Conservation (phyloP, 768 basidiomycete species). For the Hysterangium stoloniferum region DNA sequence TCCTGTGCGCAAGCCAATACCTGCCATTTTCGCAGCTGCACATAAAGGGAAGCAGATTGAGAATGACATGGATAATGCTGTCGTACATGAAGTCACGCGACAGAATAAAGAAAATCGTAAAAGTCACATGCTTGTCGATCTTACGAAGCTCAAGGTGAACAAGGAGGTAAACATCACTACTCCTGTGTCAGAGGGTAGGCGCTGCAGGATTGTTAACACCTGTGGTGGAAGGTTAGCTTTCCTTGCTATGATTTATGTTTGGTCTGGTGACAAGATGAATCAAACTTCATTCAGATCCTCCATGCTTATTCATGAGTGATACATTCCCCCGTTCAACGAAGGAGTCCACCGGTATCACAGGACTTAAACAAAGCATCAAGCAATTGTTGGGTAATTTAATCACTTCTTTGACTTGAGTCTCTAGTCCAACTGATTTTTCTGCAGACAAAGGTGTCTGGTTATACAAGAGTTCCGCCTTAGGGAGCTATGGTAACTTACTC, state of each 20-base stretch:
- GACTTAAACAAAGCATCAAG: conserved; percentile 64
- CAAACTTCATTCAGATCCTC: not conserved
- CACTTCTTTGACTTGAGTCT: not conserved
- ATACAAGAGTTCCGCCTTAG: conserved; percentile 56
- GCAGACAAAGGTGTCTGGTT: conserved; percentile 48
- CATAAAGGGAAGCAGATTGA: conserved; percentile 14
- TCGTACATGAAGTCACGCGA: not conserved
- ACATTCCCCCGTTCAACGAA: conserved; percentile 9
- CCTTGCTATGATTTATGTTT: not conserved
- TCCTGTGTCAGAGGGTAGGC: not conserved
- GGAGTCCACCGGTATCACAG: conserved; percentile 34
- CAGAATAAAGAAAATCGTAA: conserved; percentile 4
- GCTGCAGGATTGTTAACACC: not conserved
- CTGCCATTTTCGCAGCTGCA: conserved; percentile 5
- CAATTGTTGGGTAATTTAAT: conserved; percentile 59
- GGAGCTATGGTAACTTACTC: conserved; percentile 30
- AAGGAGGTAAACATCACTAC: not conserved
- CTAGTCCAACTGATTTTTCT: not conserved
- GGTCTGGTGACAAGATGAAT: not conserved
- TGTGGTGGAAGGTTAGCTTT: conserved; percentile 8
- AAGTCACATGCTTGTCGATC: conserved; percentile 11
- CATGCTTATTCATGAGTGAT: conserved; percentile 2
- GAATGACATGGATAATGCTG: conserved; percentile 14
- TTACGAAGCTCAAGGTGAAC: conserved; percentile 19
- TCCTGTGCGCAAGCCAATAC: conserved; percentile 29